These are phyloP conservation scores for Elaeis oleifera DNA, from an alignment of 202 grass and related monocot species.

Conservation along the genomic window DNA sequence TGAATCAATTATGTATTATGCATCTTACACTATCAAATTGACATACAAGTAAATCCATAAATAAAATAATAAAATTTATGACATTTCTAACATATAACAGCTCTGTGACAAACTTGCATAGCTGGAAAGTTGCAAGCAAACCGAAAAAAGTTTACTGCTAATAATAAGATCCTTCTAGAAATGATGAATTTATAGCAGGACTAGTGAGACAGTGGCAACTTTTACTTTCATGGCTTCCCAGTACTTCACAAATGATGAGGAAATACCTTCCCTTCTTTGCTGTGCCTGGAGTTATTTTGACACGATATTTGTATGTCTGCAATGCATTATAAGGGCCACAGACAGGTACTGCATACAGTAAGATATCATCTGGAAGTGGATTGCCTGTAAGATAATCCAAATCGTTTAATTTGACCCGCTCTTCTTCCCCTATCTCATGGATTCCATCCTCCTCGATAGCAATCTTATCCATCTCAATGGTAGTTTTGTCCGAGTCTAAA, in stretches of 20 bases:
- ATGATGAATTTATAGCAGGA: too few species aligned
- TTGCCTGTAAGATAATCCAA: conserved; percentile 87
- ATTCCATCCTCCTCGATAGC: conserved; percentile 43
- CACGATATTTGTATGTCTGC: conserved; percentile 96
- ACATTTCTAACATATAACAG: too few species aligned
- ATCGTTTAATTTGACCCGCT: conserved; percentile 82
- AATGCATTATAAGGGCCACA: conserved; percentile 84
- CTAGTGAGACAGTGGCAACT: too few species aligned
- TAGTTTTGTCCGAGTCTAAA: neutral
- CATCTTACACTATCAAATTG: too few species aligned
- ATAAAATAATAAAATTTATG: too few species aligned
- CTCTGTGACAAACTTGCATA: too few species aligned
- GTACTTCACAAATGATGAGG: neutral
- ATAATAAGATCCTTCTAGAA: too few species aligned
- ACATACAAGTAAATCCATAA: too few species aligned
- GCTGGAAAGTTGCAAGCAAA: too few species aligned
- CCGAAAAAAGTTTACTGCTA: too few species aligned
- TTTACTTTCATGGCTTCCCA: neutral
- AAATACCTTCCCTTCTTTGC: conserved; percentile 92
- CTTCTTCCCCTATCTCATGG: conserved; percentile 69
- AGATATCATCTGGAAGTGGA: conserved; percentile 69
- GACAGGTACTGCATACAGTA: conserved; percentile 87
- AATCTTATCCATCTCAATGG: conserved; percentile 31
- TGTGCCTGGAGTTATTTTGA: conserved; percentile 87
- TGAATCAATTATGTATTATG: too few species aligned